phyloP scores from a whole-genome alignment of 2,329 filamentous ascomycete genomes.

The Neonectria ditissima region DNA sequence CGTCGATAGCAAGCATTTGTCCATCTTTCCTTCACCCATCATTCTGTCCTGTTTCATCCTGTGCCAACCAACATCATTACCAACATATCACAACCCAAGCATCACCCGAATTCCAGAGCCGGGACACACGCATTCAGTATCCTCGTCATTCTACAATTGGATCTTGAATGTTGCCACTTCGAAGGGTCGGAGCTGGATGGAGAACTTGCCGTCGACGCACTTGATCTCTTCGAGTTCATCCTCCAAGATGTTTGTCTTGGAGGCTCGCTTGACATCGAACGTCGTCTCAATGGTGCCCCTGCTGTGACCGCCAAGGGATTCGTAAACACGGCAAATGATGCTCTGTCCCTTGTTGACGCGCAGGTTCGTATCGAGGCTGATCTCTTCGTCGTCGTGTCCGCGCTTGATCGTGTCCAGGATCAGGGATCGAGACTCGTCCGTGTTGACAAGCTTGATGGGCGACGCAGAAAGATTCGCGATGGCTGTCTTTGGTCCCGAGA shows the following conservation, averaged over 20 bases:
- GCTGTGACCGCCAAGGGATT: slow-evolving; percentile 85
- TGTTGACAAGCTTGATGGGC: slow-evolving; percentile 76
- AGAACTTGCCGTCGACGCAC: slow-evolving; percentile 62
- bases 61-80: neutral
- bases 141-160: slow-evolving; percentile 55
- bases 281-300: slow-evolving; percentile 76
- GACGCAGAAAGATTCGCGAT: slow-evolving; percentile 45
- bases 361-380: slow-evolving; percentile 71
- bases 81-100: slow-evolving; percentile 26
- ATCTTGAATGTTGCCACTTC: slow-evolving; percentile 87
- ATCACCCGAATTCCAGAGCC: slow-evolving; percentile 33
- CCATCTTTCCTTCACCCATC: neutral
- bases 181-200: slow-evolving; percentile 79
- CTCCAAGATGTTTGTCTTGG: slow-evolving; percentile 88
- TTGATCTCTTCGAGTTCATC: slow-evolving; percentile 80
- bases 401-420: slow-evolving; percentile 93
- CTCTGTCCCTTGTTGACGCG: slow-evolving; percentile 77
- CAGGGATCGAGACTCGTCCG: slow-evolving; percentile 67
- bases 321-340: slow-evolving; percentile 87
- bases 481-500: slow-evolving; percentile 46
- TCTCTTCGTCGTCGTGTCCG: slow-evolving; percentile 86
- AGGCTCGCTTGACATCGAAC: slow-evolving; percentile 79
- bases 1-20: neutral
- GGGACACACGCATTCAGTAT: slow-evolving; percentile 44
- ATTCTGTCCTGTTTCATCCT: neutral